Evolutionary conservation across 1,139 yeast genomes (phyloP), one percentile per base, ranked within the genome.

Genomic region (Hyphopichia fennica): DNA sequence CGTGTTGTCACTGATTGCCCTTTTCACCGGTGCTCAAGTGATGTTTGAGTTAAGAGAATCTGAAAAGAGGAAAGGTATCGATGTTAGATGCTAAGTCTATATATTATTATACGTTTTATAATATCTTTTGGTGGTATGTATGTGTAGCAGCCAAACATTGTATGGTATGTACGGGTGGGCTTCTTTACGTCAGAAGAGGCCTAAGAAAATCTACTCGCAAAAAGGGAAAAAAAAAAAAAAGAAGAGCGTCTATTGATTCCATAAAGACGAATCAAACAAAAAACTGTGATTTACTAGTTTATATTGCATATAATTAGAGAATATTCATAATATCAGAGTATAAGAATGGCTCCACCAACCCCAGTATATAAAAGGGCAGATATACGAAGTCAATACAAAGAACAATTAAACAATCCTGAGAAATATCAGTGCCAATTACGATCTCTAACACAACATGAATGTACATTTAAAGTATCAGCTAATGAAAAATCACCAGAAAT

Each of bases 11-110:
- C 82, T 87, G 46, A 61, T 64, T 5, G 80, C 87, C 43, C 69
- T 95, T 37, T 93, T 87, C 62, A 84, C 89, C 18, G 98, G 86
- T 2, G 84, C 82, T 1, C 99, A 93, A 61, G 85, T 90, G 22
- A 95, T 95, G 99, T 91, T 90, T 69, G 99, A 95, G 62, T 65
- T 87, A 47, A 77, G 99, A 53, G 95, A 89, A 58, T 69, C 81
- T 34, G 99, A 93, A 60, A 84, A 80, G 62, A 77, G 98, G 54
- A 73, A 77, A 42, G 98, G 97, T 1, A 77, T 91, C 25, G 81
- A 86, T 58, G 81, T 90, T 33, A 82, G 87, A 57, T 93, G 97
- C 63, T 91, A 53, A 50, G 13, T n/a, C n/a, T 18, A 15, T n/a
- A 16, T 20, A 16, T 4, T 36, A 16, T 37, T n/a, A n/a, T n/a